These are phyloP conservation scores for Canavalia gladiata DNA, from an alignment of 306 rosid genomes.

Conservation along the genomic window DNA sequence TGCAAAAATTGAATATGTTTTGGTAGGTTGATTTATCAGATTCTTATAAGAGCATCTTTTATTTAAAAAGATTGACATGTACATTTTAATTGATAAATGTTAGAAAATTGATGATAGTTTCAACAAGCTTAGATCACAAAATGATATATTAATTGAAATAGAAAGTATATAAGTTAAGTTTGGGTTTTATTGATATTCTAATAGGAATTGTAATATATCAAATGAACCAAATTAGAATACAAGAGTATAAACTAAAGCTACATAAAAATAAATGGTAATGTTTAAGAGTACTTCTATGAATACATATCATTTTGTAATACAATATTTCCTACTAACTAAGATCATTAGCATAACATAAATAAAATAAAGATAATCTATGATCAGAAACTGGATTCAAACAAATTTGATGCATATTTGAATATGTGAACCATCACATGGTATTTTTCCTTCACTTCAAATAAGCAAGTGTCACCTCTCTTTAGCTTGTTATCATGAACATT, in stretches of 20 bases:
- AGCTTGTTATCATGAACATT: conserved; percentile 25
- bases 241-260: not conserved
- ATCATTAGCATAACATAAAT: not conserved
- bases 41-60: too few relatives aligned
- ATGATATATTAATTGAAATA: too few relatives aligned
- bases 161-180: too few relatives aligned
- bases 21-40: too few relatives aligned
- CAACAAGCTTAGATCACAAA: too few relatives aligned
- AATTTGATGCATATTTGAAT: not conserved
- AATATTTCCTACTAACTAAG: not conserved
- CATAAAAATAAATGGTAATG: not conserved
- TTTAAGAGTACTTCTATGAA: not conserved
- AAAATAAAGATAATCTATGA: not conserved
- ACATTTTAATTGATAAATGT: too few relatives aligned
- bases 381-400: not conserved
- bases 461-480: conserved; percentile 40
- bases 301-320: not conserved
- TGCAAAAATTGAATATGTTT: too few relatives aligned
- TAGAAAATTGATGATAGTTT: too few relatives aligned
- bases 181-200: too few relatives aligned
- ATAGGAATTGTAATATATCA: too few relatives aligned
- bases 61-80: too few relatives aligned
- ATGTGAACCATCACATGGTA: conserved; percentile 14
- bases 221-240: not conserved
- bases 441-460: conserved; percentile 28